Conservation (phyloP, 805 yeast genomes). For the Groenewaldozyma salmanticensis region DNA sequence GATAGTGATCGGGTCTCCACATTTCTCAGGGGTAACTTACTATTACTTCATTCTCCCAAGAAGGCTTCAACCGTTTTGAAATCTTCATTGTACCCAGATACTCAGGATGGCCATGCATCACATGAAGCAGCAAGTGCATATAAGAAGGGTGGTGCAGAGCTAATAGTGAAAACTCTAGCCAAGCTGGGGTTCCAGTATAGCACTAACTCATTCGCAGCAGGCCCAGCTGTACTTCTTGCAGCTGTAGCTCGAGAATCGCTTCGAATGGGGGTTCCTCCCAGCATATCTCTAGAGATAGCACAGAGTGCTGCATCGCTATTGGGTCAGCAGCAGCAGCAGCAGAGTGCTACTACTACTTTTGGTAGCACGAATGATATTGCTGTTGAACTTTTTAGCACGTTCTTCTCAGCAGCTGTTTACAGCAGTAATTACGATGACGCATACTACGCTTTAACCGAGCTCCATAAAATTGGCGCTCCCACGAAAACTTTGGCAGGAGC, state of each 20-base stretch:
- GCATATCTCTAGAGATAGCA: conserved; percentile 30
- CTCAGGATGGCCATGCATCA: background rate
- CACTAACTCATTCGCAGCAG: background rate
- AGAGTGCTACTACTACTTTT: no score
- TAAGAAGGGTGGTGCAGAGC: no score
- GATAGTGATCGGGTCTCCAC: conserved; percentile 7
- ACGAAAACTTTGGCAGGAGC: conserved; percentile 1
- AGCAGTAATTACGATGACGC: conserved; percentile 27
- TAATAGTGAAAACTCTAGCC: no score
- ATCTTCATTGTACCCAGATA: background rate
- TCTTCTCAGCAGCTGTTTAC: conserved; percentile 22
- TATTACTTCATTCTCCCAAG: conserved; percentile 10
- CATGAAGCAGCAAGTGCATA: background rate
- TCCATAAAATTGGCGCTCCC: conserved; percentile 9
- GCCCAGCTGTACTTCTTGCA: background rate
- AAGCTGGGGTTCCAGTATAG: background rate
- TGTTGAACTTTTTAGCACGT: conserved; percentile 17
- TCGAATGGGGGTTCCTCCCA: conserved; percentile 1
- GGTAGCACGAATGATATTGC: conserved; percentile 18
- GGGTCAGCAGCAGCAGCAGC: conserved; percentile 3
- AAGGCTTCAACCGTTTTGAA: background rate
- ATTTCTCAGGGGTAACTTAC: conserved; percentile 23
- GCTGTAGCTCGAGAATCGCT: background rate
- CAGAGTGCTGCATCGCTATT: conserved; percentile 16
- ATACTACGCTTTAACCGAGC: conserved; percentile 26